Evolutionary conservation across 2,329 filamentous ascomycete genomes (phyloP).

Genomic region (Didymella pomorum): DNA sequence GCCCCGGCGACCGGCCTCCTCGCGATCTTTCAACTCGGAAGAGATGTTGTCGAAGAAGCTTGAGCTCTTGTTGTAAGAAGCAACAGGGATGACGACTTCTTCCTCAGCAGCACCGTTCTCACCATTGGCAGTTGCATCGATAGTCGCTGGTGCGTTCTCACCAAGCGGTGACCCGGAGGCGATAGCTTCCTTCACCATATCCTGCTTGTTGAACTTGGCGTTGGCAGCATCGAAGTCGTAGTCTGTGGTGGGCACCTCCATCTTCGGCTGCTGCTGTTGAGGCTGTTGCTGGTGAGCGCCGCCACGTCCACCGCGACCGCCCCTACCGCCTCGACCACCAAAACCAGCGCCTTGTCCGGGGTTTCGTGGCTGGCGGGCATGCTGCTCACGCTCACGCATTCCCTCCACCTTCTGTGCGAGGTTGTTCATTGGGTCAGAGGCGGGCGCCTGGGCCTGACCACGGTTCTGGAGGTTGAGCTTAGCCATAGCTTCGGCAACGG

Average conservation of each 20-base stretch:
- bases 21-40: constrained; percentile 88
- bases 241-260: constrained; percentile 89
- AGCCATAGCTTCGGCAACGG: constrained; percentile 82
- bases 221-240: constrained; percentile 91
- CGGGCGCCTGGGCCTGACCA: constrained; percentile 34
- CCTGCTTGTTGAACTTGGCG: constrained; percentile 88
- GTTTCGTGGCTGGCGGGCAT: constrained; percentile 60
- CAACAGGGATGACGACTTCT: constrained; percentile 56
- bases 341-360: constrained; percentile 52
- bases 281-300: constrained; percentile 40
- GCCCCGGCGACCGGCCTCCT: constrained; percentile 72
- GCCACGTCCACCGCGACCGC: constrained; percentile 59
- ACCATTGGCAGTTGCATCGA: constrained; percentile 50
- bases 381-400: constrained; percentile 71
- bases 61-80: constrained; percentile 82
- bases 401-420: constrained; percentile 77
- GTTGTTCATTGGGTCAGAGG: constrained; percentile 67
- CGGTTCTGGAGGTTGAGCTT: constrained; percentile 62
- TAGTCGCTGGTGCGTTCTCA: constrained; percentile 52
- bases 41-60: constrained; percentile 99
- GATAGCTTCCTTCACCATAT: constrained; percentile 87
- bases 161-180: constrained; percentile 75
- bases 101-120: constrained; percentile 50
- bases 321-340: constrained; percentile 53
- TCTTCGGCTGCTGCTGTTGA: constrained; percentile 63